These are phyloP conservation scores for Melastoma candidum DNA, from an alignment of 441 rosid genomes.

Conservation along the genomic window DNA sequence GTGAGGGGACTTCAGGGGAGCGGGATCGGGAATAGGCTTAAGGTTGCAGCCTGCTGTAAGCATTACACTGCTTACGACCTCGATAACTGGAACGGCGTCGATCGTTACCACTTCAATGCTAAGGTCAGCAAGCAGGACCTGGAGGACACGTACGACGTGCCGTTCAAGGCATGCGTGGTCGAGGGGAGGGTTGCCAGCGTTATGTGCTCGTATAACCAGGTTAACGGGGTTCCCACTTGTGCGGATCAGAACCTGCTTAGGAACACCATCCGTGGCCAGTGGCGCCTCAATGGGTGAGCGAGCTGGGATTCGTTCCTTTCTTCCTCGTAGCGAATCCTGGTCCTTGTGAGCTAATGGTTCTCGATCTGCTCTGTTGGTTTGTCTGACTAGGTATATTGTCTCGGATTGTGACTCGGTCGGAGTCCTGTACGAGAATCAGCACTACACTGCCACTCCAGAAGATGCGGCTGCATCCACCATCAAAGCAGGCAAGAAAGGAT, in stretches of 20 bases:
- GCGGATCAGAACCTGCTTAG: conserved; percentile 74
- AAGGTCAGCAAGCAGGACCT: conserved; percentile 76
- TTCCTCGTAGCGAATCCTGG: too few relatives aligned
- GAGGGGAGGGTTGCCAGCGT: conserved; percentile 88
- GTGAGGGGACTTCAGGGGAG: conserved; percentile 60
- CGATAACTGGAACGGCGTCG: conserved; percentile 90
- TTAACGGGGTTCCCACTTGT: conserved; percentile 88
- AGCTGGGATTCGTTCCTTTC: too few relatives aligned
- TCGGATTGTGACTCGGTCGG: conserved; percentile 75
- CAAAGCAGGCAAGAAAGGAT: conserved; percentile 41
- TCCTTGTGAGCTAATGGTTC: too few relatives aligned
- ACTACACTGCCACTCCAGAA: conserved; percentile 48
- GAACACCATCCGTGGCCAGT: conserved; percentile 54
- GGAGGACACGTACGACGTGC: conserved; percentile 72
- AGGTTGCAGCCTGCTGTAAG: conserved; percentile 90
- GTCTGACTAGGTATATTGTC: conserved; percentile 41
- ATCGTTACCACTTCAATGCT: conserved; percentile 84
- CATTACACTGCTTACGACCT: conserved; percentile 94
- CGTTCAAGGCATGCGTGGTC: conserved; percentile 70
- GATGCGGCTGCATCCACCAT: conserved; percentile 60
- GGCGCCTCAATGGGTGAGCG: conserved; percentile 78
- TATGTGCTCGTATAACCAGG: conserved; percentile 96
- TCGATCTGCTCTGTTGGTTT: not conserved
- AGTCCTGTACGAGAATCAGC: conserved; percentile 46
- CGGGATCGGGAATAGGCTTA: conserved; percentile 37